Conservation (phyloP, 768 basidiomycete genomes). For the Xerocomellus amylosporus region DNA sequence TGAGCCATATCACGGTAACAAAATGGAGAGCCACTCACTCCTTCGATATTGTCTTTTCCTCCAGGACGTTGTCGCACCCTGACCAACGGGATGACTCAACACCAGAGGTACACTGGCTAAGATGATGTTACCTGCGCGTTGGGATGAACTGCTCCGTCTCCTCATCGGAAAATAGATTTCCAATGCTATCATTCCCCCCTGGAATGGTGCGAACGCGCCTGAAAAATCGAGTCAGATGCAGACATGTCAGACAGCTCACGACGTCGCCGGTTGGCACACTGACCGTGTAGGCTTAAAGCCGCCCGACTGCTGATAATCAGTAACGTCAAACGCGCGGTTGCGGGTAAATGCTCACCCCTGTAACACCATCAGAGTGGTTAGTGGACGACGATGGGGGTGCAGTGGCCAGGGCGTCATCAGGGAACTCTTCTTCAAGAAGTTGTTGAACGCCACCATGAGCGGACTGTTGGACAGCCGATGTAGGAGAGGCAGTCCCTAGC, state of each 20-base stretch:
- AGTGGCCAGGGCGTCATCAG: conserved; percentile 56
- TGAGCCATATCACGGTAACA: not conserved
- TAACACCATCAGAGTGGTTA: not conserved
- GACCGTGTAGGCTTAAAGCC: conserved; percentile 50
- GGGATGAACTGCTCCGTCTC: conserved; percentile 57
- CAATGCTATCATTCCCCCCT: conserved; percentile 30
- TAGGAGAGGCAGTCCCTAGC: conserved; percentile 11
- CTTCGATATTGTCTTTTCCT: conserved; percentile 57
- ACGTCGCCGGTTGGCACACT: conserved; percentile 16
- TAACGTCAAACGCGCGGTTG: not conserved
- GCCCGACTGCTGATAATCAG: conserved; percentile 1
- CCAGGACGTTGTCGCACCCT: conserved; percentile 71
- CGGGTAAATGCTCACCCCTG: not conserved
- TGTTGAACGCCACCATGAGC: not conserved
- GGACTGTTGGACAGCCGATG: conserved; percentile 4
- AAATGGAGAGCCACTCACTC: conserved; percentile 28
- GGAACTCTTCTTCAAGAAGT: conserved; percentile 36
- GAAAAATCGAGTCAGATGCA: conserved; percentile 10
- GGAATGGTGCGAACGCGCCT: conserved; percentile 36
- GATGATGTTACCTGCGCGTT: conserved; percentile 54
- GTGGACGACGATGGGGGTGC: conserved; percentile 44
- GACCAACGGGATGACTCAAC: not conserved
- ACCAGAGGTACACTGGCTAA: not conserved
- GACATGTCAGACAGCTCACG: not conserved
- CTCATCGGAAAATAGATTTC: conserved; percentile 45